A percentile compares a stretch with the other conserved stretches of the same genome.
Conservation (phyloP, 2,329 filamentous ascomycete genomes). For the Colletotrichum destructivum region DNA sequence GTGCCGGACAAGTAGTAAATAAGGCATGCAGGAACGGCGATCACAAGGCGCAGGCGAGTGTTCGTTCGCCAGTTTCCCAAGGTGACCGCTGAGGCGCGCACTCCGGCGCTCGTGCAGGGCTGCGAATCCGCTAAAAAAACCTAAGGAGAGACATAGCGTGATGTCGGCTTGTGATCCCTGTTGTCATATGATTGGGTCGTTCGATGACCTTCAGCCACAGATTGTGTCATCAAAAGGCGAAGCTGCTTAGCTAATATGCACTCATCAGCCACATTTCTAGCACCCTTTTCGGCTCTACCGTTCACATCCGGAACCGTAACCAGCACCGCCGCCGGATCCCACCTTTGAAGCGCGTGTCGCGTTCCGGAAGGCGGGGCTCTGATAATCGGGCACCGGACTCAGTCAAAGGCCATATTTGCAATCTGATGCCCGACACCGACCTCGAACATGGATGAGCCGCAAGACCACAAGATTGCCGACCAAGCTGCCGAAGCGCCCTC, state of each 20-base stretch:
- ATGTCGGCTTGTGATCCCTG: conserved; percentile 41
- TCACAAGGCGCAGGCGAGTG: conserved; percentile 28
- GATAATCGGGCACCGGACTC: conserved; percentile 13
- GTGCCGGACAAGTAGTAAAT: not conserved
- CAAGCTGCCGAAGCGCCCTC: conserved; percentile 53
- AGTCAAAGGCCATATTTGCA: not conserved
- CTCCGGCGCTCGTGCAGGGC: conserved; percentile 40
- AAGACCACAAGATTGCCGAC: conserved; percentile 22
- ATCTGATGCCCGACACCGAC: conserved; percentile 10
- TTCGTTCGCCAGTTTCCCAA: conserved; percentile 37
- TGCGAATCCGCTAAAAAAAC: conserved; percentile 39
- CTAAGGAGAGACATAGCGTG: conserved; percentile 39
- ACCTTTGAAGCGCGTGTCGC: conserved; percentile 29
- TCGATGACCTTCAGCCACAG: conserved; percentile 16
- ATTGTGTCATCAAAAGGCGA: not conserved
- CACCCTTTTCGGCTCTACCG: not conserved
- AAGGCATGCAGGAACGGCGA: conserved; percentile 13
- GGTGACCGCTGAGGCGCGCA: conserved; percentile 37
- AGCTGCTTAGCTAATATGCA: not conserved
- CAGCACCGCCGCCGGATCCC: conserved; percentile 9
- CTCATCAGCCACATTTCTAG: conserved; percentile 20
- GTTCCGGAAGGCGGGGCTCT: conserved; percentile 24
- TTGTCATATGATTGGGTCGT: conserved; percentile 38
- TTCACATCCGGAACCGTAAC: conserved; percentile 25
- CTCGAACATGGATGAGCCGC: conserved; percentile 48